These are phyloP conservation scores for Bipolaris victoriae DNA, from an alignment of 2,329 filamentous ascomycete genomes.

Conservation along the genomic window DNA sequence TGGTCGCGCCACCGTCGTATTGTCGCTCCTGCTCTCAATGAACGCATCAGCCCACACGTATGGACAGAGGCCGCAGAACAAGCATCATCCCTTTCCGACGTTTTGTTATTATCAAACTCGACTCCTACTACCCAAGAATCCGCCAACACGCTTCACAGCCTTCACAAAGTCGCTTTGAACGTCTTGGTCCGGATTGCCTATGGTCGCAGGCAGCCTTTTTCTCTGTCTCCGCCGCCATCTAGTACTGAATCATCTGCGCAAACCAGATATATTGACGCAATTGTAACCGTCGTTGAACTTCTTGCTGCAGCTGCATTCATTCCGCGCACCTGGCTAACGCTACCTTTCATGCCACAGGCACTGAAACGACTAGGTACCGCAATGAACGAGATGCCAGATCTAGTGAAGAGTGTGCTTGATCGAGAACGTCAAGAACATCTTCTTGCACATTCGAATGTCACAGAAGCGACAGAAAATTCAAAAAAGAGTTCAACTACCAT, in stretches of 20 bases:
- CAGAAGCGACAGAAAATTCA: background rate
- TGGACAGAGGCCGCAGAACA: slow-evolving; percentile 15
- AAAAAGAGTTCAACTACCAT: background rate
- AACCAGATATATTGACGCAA: slow-evolving; percentile 3
- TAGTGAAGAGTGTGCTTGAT: background rate
- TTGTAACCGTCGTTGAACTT: background rate
- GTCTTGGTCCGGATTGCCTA: slow-evolving; percentile 10
- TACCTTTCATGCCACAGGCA: slow-evolving; percentile 10
- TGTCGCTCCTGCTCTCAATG: slow-evolving; percentile 18
- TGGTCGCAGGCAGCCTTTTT: slow-evolving; percentile 5
- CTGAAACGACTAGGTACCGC: background rate
- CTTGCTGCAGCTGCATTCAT: slow-evolving; percentile 8
- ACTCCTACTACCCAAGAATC: background rate
- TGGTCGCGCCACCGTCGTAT: slow-evolving; percentile 20
- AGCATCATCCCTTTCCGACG: slow-evolving; percentile 7
- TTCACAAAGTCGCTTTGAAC: slow-evolving; percentile 11
- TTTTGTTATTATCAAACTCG: background rate
- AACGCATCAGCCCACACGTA: slow-evolving; percentile 18
- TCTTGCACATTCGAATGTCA: background rate
- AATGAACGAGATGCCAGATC: background rate
- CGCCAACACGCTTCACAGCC: slow-evolving; percentile 1
- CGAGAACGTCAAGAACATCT: background rate
- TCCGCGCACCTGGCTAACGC: background rate
- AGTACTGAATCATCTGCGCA: background rate
- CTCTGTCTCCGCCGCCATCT: background rate